Evolutionary conservation across 495 filamentous ascomycete species (phyloP).

Genomic region (Penicillium flavigenum): DNA sequence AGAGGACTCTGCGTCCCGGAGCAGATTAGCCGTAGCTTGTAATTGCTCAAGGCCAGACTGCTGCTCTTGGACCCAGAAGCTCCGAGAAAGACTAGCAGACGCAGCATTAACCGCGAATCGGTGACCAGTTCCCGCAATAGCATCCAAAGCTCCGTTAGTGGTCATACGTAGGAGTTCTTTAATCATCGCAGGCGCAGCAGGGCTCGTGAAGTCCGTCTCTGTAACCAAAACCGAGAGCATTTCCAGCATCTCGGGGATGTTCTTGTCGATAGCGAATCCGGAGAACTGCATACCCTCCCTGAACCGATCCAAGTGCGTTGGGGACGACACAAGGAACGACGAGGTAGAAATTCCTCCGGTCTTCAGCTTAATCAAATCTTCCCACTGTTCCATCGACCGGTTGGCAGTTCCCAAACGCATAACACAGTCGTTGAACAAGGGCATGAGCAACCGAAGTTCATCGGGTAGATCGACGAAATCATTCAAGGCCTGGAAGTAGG

Average conservation of each 20-base stretch:
- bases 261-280: constrained; percentile 83
- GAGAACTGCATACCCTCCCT: constrained; percentile 80
- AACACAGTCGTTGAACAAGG: constrained; percentile 87
- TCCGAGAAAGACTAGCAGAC: constrained; percentile 70
- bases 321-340: constrained; percentile 74
- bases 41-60: constrained; percentile 83
- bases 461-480: constrained; percentile 75
- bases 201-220: constrained; percentile 85
- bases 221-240: constrained; percentile 73
- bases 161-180: constrained; percentile 79
- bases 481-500: constrained; percentile 91
- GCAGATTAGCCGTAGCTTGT: constrained; percentile 71
- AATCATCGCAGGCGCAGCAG: constrained; percentile 76
- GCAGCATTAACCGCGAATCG: constrained; percentile 79
- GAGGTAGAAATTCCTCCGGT: constrained; percentile 86
- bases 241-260: constrained; percentile 88
- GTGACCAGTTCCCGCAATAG: constrained; percentile 84
- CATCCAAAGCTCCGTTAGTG: constrained; percentile 87
- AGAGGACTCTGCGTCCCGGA: constrained; percentile 52
- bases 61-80: constrained; percentile 72
- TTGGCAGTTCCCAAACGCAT: constrained; percentile 88
- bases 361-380: constrained; percentile 92
- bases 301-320: constrained; percentile 63
- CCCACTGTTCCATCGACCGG: constrained; percentile 88
- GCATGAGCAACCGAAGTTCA: constrained; percentile 80